Evolutionary conservation across 169 alveolate species (phyloP), one percentile per base, ranked within the genome.

Genomic region (Cryptosporidium andersoni): DNA sequence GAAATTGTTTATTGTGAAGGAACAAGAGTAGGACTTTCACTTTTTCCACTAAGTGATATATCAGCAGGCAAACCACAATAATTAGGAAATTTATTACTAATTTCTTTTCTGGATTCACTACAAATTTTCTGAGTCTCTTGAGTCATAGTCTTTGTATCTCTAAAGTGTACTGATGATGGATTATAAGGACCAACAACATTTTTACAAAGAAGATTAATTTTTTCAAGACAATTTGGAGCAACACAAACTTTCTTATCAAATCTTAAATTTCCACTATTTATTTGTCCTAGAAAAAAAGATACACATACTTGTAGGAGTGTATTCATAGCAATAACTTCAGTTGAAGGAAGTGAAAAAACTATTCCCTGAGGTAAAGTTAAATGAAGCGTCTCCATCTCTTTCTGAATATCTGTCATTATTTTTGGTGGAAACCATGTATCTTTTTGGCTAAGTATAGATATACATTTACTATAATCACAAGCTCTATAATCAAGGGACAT

Each of bases 71-170:
- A 74, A 8, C 64, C 63, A 4, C 55, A 11, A 3, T 58, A 14
- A 2, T 66, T 58, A 16, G 55, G 66, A 42, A 58, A 48, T 47
- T 74, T 74, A 1, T 66, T 34, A 53, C 51, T 36, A 55, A 74
- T 37, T 45, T 74, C 74, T 58, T 68, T 74, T 47, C 67, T 56
- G 3, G 85, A 58, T 47, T 74, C 85, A 36, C 60, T 66, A 74
- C 85, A 74, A 45, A 74, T 74, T 25, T 39, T 74, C 9, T 74
- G 39, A 1, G 62, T 53, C 9, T 74, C 85, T 12, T 3, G 7
- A 1, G 60, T 36, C 16, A 12, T 12, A 3, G 64, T 6, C 2
- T 63, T 34, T 2, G 64, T 68, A 14, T 58, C 51, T 37, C 55
- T 60, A 45, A 47, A 74, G 25, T 25, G 25, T 25, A 25, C 25